A percentile compares a stretch with the other conserved stretches of the same genome.
Evolutionary conservation across 2,329 filamentous ascomycete species (phyloP).

Genomic region (Atkinsonella hypoxylon): DNA sequence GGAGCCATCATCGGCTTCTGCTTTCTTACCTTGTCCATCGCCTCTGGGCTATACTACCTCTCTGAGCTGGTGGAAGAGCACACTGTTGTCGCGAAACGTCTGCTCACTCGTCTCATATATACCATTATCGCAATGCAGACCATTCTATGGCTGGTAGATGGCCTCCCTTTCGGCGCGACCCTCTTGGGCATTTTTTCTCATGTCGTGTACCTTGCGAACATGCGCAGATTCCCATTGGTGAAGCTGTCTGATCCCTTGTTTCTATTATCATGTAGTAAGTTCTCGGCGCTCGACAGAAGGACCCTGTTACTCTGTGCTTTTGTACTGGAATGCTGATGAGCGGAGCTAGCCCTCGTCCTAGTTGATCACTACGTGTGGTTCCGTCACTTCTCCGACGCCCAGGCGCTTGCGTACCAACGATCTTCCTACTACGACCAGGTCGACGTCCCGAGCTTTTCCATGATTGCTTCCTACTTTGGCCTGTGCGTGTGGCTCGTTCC

Average conservation of each 20-base stretch:
- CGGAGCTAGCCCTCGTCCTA: slow-evolving; percentile 58
- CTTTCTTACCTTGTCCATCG: slow-evolving; percentile 91
- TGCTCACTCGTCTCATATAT: slow-evolving; percentile 82
- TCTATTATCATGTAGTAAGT: slow-evolving; percentile 60
- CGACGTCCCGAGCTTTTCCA: slow-evolving; percentile 70
- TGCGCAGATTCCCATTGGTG: slow-evolving; percentile 63
- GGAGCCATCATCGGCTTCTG: slow-evolving; percentile 81
- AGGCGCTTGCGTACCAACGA: slow-evolving; percentile 44
- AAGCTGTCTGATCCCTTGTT: slow-evolving; percentile 83
- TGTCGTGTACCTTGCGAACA: slow-evolving; percentile 77
- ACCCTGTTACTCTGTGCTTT: neutral
- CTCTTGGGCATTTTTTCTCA: slow-evolving; percentile 69
- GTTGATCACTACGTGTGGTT: slow-evolving; percentile 96
- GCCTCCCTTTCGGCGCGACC: slow-evolving; percentile 69
- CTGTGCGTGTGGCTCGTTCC: slow-evolving; percentile 95
- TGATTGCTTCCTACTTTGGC: slow-evolving; percentile 93
- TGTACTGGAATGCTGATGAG: neutral
- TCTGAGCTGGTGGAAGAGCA: slow-evolving; percentile 98
- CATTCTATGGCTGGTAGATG: slow-evolving; percentile 67
- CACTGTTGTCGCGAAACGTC: slow-evolving; percentile 78
- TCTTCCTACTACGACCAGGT: slow-evolving; percentile 51
- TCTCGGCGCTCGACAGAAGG: neutral
- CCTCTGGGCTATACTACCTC: slow-evolving; percentile 96
- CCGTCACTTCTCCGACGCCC: slow-evolving; percentile 66
- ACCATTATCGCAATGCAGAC: slow-evolving; percentile 61